Evolutionary conservation across 192 early-diverging fungal species (phyloP).

Genomic region (Coemansia javaensis): DNA sequence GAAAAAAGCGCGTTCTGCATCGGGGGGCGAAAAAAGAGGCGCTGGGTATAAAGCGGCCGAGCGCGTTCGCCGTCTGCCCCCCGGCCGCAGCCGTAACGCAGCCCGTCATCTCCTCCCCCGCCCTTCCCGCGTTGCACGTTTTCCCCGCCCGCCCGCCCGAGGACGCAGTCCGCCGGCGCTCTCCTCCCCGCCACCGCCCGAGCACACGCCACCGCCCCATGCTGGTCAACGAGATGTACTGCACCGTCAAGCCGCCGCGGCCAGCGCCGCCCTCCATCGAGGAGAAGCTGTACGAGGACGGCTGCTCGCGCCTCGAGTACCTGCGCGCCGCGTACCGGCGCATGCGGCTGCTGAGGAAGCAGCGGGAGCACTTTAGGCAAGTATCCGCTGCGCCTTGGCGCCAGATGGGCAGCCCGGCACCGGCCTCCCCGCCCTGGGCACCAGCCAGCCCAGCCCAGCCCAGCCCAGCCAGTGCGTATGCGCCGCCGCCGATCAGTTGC

Average conservation of each 20-base stretch:
- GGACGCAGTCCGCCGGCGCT: no score
- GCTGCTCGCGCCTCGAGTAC: slow-evolving; percentile 30
- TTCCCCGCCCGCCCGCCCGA: no score
- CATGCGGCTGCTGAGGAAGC: slow-evolving; percentile 20
- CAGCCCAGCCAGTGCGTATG: no score
- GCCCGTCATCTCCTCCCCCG: no score
- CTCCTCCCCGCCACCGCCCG: no score
- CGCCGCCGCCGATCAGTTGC: no score
- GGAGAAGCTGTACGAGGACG: slow-evolving; percentile 21
- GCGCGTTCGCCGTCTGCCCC: no score
- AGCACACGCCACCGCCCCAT: background rate
- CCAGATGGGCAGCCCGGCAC: background rate
- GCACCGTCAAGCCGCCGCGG: slow-evolving; percentile 21
- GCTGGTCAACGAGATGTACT: slow-evolving; percentile 49
- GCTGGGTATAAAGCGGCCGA: no score
- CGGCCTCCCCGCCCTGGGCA: background rate
- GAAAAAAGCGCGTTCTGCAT: no score
- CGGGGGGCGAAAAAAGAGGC: no score
- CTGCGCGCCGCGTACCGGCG: slow-evolving; percentile 21
- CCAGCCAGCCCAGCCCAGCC: background rate
- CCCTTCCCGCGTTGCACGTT: no score
- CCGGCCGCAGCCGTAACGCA: no score
- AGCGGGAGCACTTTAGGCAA: slow-evolving; percentile 29
- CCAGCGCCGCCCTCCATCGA: slow-evolving; percentile 13
- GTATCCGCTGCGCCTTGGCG: background rate